A percentile compares a stretch with the other conserved stretches of the same genome.
phyloP scores from a whole-genome alignment of 1,284 basidiomycete species.

The Phylloboletellus chloephorus region DNA sequence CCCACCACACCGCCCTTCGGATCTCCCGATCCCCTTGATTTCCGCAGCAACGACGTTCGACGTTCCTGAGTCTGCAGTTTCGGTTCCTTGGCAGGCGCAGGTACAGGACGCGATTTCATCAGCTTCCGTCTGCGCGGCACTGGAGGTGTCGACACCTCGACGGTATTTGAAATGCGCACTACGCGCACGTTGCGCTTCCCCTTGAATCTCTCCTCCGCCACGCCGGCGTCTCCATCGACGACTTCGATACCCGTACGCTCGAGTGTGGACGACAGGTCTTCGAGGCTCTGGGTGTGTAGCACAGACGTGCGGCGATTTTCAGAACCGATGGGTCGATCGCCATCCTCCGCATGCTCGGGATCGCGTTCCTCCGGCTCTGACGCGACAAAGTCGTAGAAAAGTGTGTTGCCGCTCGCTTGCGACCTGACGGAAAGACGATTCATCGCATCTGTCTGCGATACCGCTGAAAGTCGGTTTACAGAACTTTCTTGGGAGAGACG shows the following conservation, averaged over 20 bases:
- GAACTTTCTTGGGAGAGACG: conserved; percentile 16
- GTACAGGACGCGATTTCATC: conserved; percentile 20
- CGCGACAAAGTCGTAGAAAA: conserved; percentile 23
- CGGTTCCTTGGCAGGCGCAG: conserved; percentile 4
- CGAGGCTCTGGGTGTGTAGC: conserved; percentile 24
- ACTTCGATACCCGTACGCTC: conserved; percentile 16
- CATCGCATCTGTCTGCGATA: conserved; percentile 8
- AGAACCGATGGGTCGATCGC: no score
- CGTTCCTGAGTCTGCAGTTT: conserved; percentile 12
- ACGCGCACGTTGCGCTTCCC: conserved; percentile 19
- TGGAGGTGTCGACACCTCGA: conserved; percentile 20
- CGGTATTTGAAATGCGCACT: conserved; percentile 25
- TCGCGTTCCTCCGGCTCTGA: conserved; percentile 2
- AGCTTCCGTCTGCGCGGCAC: conserved; percentile 20
- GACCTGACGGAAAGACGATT: conserved; percentile 23
- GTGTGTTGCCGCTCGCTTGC: conserved; percentile 25
- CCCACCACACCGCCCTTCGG: background rate
- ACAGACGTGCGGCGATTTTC: conserved; percentile 1
- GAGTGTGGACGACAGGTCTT: conserved; percentile 20
- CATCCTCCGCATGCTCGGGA: background rate
- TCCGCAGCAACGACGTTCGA: conserved; percentile 22
- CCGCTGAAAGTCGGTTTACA: background rate
- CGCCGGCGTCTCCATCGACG: background rate
- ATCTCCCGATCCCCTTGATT: conserved; percentile 11
- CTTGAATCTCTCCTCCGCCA: conserved; percentile 5